Conservation (phyloP, 176 grass and related monocot species). For the Eremochloa ophiuroides region DNA sequence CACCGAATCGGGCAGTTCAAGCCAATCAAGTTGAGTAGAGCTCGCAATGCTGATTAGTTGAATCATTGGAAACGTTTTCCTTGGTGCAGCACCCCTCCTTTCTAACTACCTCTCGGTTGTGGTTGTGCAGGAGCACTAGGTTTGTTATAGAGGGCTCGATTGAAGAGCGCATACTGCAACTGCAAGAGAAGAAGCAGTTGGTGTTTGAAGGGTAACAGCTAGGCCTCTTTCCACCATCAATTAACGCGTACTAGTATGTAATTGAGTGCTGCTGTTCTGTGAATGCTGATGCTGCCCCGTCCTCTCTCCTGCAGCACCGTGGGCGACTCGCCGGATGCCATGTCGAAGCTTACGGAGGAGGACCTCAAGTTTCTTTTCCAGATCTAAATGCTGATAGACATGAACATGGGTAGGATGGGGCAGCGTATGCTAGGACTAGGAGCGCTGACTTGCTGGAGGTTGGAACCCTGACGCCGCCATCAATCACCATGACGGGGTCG, state of each 20-base stretch:
- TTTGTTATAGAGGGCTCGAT: slow-evolving; percentile 78
- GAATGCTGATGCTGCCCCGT: neutral
- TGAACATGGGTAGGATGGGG: neutral
- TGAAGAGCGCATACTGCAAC: slow-evolving; percentile 80
- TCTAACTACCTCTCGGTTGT: neutral
- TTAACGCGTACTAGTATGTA: neutral
- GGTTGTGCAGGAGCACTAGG: slow-evolving; percentile 53
- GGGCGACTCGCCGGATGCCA: slow-evolving; percentile 66
- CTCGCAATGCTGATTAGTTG: neutral
- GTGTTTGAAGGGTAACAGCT: slow-evolving; percentile 81
- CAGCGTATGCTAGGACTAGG: neutral
- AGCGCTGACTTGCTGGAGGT: neutral
- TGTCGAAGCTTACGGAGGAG: slow-evolving; percentile 67
- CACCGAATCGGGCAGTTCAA: slow-evolving; percentile 97
- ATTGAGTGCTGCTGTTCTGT: neutral
- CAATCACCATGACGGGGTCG: neutral
- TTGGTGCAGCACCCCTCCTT: neutral
- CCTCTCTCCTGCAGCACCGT: slow-evolving; percentile 46
- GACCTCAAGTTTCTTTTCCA: slow-evolving; percentile 88
- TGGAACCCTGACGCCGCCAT: neutral
- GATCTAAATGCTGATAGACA: neutral
- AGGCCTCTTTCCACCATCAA: neutral
- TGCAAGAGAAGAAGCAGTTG: slow-evolving; percentile 89
- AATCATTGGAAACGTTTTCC: neutral
- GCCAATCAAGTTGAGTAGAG: slow-evolving; percentile 66